A percentile compares a stretch with the other conserved stretches of the same genome.
These are phyloP conservation scores for Picea sitchensis DNA, from an alignment of 75 land plant species.

Conservation along the genomic window DNA sequence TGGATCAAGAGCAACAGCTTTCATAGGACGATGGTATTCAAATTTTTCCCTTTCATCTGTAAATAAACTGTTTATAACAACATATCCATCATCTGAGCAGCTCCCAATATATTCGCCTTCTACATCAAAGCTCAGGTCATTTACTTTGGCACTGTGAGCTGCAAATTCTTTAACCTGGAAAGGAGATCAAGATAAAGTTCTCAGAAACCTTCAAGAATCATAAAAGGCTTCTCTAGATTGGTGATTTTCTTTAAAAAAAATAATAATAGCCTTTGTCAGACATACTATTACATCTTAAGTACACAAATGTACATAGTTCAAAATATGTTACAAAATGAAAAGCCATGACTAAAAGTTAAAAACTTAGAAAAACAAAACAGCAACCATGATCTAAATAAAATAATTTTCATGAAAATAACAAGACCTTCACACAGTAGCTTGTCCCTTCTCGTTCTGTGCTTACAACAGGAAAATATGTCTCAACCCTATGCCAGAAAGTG, in stretches of 20 bases:
- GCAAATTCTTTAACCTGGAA: constrained; percentile 83
- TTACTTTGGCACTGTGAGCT: constrained; percentile 85
- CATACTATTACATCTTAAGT: not conserved
- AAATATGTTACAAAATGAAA: not conserved
- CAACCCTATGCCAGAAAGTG: too few relatives aligned
- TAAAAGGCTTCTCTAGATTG: not conserved
- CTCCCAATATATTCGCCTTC: constrained; percentile 93
- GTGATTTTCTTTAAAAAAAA: not conserved
- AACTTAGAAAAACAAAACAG: not conserved
- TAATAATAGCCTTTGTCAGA: not conserved
- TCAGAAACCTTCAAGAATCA: not conserved
- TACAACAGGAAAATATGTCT: too few relatives aligned
- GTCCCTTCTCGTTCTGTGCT: too few relatives aligned
- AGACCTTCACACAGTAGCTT: not conserved
- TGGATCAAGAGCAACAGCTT: constrained; percentile 92
- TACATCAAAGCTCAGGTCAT: constrained; percentile 87
- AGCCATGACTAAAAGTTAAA: not conserved
- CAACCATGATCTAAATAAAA: not conserved
- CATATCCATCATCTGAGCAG: constrained; percentile 97
- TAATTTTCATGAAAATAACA: not conserved
- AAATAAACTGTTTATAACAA: constrained; percentile 87
- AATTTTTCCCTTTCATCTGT: constrained; percentile 84
- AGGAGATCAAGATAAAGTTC: constrained; percentile 4
- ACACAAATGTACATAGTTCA: not conserved
- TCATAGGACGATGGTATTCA: constrained; percentile 95